phyloP scores from a whole-genome alignment of 1,284 basidiomycete species.

The Ganoderma sinense region DNA sequence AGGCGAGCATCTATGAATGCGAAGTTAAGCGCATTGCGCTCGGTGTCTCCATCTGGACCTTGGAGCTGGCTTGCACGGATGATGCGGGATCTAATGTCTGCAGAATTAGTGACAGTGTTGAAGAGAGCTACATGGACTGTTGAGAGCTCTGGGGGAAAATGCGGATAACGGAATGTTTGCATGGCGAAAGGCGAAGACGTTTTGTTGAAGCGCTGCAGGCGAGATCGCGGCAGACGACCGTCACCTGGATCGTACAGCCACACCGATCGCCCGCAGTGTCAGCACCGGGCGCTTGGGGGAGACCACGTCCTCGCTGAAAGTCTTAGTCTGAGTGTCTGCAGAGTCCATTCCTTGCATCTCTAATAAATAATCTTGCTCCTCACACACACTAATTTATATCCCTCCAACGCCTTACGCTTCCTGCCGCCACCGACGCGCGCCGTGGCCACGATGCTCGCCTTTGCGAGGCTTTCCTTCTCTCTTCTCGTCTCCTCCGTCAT shows the following conservation, averaged over 20 bases:
- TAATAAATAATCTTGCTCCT: neutral
- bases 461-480: constrained; percentile 39
- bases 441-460: constrained; percentile 36
- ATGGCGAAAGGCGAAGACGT: constrained; percentile 41
- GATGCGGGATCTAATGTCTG: constrained; percentile 68
- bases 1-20: constrained; percentile 86
- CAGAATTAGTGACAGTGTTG: constrained; percentile 69
- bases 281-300: neutral
- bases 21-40: constrained; percentile 82
- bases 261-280: neutral
- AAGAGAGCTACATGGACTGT: constrained; percentile 74
- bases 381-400: constrained; percentile 8
- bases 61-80: constrained; percentile 69
- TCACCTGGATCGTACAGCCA: neutral
- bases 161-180: constrained; percentile 62
- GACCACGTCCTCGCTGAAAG: neutral
- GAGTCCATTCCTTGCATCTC: neutral
- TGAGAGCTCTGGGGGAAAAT: constrained; percentile 52
- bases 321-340: neutral
- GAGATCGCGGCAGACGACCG: no score
- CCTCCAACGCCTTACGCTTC: neutral
- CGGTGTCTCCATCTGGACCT: constrained; percentile 69
- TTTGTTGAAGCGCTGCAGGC: neutral
- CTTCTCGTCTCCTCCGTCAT: constrained; percentile 45
- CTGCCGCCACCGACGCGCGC: constrained; percentile 7